Evolutionary conservation across 352 stramenopile species (phyloP), one percentile per base, ranked within the genome.

Genomic region (Peronosclerospora sorghi): DNA sequence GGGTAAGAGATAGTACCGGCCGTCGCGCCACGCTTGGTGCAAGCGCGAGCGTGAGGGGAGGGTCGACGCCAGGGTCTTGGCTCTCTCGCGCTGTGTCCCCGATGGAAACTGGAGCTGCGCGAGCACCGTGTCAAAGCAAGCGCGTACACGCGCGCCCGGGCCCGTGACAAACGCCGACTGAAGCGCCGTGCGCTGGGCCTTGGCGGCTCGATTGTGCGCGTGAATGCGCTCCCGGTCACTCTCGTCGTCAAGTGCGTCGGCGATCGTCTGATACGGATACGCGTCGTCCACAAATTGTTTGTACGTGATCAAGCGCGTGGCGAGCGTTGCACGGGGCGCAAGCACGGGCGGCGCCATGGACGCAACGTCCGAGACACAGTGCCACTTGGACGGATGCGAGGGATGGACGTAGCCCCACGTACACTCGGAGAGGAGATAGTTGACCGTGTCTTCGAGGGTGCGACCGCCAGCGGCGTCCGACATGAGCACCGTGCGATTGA

Each of bases 401-500:
- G 59, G 60, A 41, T 69, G 45, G 21, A 69, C 65, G 40, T 82
- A 70, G 20, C 77, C 77, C 71, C 76, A 92, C 34, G 69, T 74
- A 48, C 74, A 87, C 56, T 92, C 79, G 15, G 77, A 76, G 23
- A 92, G 64, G 5, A 92, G 62, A 48, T 89, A 92, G 52, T 89
- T 74, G 46, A 92, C 73, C 13, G 79, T 92, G 56, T 94, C 81
- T 58, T 92, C 73, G 71, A 93, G 87, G n/a, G 68, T 86, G 34
- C 83, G 77, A 17, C 78, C 76, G 37, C 78, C 83, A 14, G 81
- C 79, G n/a, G 77, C 72, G 49, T 95, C 83, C 41, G 83, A 90
- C 81, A 93, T 93, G 54, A 95, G 68, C 26, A 94, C 58, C 28
- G 83, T 94, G 36, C 80, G 80, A 66, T 95, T 95, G 40, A 94